These are phyloP conservation scores for Annulohypoxylon stygium DNA, from an alignment of 495 filamentous ascomycete species.

Conservation along the genomic window DNA sequence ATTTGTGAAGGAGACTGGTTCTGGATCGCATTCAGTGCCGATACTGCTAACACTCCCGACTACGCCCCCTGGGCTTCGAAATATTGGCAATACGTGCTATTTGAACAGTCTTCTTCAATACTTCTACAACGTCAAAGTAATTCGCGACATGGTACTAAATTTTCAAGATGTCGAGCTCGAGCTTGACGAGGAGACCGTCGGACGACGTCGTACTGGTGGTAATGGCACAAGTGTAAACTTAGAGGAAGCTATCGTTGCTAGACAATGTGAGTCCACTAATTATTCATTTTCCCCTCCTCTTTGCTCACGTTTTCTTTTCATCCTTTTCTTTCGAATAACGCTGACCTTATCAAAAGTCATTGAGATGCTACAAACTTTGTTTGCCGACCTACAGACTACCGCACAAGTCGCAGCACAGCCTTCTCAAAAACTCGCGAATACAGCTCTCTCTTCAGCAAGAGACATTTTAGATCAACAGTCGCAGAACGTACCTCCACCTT, in stretches of 20 bases:
- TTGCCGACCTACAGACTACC: conserved; percentile 75
- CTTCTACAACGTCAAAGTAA: conserved; percentile 87
- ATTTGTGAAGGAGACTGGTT: conserved; percentile 38
- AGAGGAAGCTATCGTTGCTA: conserved; percentile 59
- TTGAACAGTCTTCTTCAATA: conserved; percentile 97
- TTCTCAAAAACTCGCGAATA: conserved; percentile 81
- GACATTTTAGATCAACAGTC: conserved; percentile 46
- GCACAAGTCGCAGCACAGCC: conserved; percentile 70
- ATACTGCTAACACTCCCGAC: not conserved
- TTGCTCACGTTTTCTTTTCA: not conserved
- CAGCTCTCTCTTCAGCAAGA: conserved; percentile 68
- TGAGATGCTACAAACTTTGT: conserved; percentile 64
- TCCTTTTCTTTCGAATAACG: not conserved
- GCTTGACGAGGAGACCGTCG: conserved; percentile 69
- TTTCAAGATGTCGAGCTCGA: conserved; percentile 75
- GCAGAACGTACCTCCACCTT: conserved; percentile 46
- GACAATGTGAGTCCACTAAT: conserved; percentile 44
- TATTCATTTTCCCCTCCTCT: not conserved
- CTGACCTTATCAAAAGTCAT: conserved; percentile 45
- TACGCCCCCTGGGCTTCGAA: conserved; percentile 73
- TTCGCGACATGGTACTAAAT: conserved; percentile 82
- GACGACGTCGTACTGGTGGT: conserved; percentile 73
- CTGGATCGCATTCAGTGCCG: conserved; percentile 19
- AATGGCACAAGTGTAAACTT: conserved; percentile 52
- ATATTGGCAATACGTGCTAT: conserved; percentile 98